These are phyloP conservation scores for Hypoxylon sp. DNA, from an alignment of 2,329 filamentous ascomycete species.

Conservation along the genomic window DNA sequence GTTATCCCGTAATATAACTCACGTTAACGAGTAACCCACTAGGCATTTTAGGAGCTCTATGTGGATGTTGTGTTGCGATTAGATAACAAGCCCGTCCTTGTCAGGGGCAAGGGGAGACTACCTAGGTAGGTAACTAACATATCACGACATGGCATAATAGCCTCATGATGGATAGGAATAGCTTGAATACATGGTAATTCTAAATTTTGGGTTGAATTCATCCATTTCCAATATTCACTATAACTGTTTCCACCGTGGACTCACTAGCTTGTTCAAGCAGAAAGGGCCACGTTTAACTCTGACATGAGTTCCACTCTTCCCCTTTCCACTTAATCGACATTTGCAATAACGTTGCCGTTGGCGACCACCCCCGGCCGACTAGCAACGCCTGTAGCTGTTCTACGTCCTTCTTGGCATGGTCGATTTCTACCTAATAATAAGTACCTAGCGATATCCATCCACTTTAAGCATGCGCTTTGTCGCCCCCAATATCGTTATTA, in stretches of 20 bases:
- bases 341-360: neutral
- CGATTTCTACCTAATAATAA: slow-evolving; percentile 18
- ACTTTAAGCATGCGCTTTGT: slow-evolving; percentile 20
- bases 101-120: slow-evolving; percentile 4
- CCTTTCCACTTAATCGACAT: slow-evolving; percentile 20
- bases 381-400: slow-evolving; percentile 2
- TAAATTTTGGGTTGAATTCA: neutral
- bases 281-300: slow-evolving; percentile 12
- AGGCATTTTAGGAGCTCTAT: neutral
- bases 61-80: slow-evolving; percentile 1
- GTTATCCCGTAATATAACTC: neutral
- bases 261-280: neutral
- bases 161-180: slow-evolving; percentile 18
- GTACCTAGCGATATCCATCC: slow-evolving; percentile 24
- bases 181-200: slow-evolving; percentile 4
- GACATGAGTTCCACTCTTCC: slow-evolving; percentile 23
- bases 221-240: neutral
- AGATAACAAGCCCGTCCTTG: neutral
- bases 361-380: slow-evolving; percentile 7
- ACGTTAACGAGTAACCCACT: slow-evolving; percentile 3
- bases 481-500: slow-evolving; percentile 13
- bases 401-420: slow-evolving; percentile 21
- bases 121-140: no score
- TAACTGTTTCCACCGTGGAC: neutral
- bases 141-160: slow-evolving; percentile 13